Conservation (phyloP, 371 early-diverging fungal species). For the Mortierella sp. region DNA sequence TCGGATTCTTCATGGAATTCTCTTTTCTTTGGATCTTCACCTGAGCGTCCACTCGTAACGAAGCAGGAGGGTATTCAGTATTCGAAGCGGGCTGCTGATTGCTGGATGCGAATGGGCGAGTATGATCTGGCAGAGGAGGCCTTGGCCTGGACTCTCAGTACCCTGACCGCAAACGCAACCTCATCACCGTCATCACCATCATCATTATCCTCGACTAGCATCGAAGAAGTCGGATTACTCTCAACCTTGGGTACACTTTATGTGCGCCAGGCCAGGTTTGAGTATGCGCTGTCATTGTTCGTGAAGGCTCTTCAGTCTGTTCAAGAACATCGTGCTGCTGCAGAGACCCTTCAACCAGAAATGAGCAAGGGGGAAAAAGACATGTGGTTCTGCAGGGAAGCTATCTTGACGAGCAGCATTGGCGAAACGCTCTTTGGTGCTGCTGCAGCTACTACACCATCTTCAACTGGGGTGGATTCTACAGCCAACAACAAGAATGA, state of each 20-base stretch:
- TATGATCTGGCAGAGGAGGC: constrained; percentile 52
- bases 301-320: constrained; percentile 38
- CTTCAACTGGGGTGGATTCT: not conserved
- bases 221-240: constrained; percentile 37
- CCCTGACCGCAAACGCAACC: not conserved
- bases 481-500: not conserved
- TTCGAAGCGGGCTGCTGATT: constrained; percentile 37
- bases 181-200: not conserved
- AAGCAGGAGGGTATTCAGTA: constrained; percentile 22
- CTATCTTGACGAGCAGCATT: constrained; percentile 47
- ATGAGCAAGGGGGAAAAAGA: constrained; percentile 4
- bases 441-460: constrained; percentile 4
- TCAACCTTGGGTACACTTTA: constrained; percentile 43
- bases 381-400: constrained; percentile 51
- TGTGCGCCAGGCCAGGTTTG: constrained; percentile 32
- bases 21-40: constrained; percentile 11
- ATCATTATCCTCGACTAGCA: not conserved
- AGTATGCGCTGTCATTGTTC: constrained; percentile 44
- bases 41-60: constrained; percentile 30
- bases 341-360: not conserved
- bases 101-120: constrained; percentile 53
- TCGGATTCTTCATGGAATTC: not conserved
- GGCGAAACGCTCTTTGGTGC: constrained; percentile 47
- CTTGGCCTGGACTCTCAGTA: constrained; percentile 37
- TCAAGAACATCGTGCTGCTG: constrained; percentile 32